Evolutionary conservation across 164 flowering plant genomes (phyloP), one percentile per base, ranked within the genome.

Genomic region (Houttuynia cordata): DNA sequence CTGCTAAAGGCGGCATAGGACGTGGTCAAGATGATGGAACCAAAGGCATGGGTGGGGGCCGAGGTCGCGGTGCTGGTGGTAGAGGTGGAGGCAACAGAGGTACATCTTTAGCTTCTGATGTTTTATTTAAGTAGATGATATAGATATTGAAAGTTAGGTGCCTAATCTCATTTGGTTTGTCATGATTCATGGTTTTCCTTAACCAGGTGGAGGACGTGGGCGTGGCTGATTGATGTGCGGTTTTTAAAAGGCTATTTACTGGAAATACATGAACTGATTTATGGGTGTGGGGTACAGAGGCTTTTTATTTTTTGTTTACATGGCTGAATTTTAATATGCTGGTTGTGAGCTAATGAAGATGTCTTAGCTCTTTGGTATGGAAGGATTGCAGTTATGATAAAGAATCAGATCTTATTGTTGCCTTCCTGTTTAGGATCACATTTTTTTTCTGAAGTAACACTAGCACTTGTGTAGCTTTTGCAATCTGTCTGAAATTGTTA

Each of bases 131-230:
- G n/a, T 22, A 14, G 10, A 41, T 45, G 37, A 45, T 22, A 25
- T 19, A 19, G 24, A 10, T 41, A 39, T 22, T 4, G n/a, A 1
- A 10, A 14, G 17, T 22, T 21, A 24, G 34, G 41, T 1, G 24
- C n/a, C 25, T 56, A 23, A 55, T 10, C 10, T 19, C 23, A 24
- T 13, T 21, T 50, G 24, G n/a, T 62, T 3, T 9, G 25, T 14
- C 23, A 6, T 24, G 10, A 8, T 9, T 50, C 3, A 50, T 34
- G 56, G 15, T 37, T 56, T 49, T 13, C 1, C n/a, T 56, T 56
- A 20, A 8, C 22, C 74, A 84, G 90, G 80, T 74, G 84, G 79
- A 58, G 86, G 86, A 1, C 78, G 86, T 56, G 90, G 85, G 19
- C 75, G 84, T 42, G 83, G 81, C 57, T 79, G 70, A 77, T 21